Percentiles rank a stretch among this genome's conserved stretches.
Conservation (phyloP, 1,284 basidiomycete species). For the Puccinia hordei region DNA sequence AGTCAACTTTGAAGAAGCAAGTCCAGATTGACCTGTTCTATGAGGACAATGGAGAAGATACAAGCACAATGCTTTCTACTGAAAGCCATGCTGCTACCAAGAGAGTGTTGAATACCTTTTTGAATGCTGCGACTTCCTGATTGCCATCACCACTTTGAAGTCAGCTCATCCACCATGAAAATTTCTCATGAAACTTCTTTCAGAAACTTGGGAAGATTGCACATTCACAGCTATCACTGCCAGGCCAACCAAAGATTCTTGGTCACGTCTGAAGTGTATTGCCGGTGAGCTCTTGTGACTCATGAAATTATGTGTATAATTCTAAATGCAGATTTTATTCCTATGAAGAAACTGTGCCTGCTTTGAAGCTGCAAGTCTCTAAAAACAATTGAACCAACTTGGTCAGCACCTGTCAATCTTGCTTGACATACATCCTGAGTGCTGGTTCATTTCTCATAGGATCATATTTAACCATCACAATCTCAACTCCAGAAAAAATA, state of each 20-base stretch:
- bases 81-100: background rate
- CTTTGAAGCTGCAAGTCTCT: background rate
- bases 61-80: background rate
- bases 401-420: background rate
- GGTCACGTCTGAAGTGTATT: background rate
- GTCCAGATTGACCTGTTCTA: too few species aligned
- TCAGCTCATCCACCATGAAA: background rate
- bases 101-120: too few species aligned
- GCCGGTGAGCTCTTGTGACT: background rate
- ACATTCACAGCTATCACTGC: background rate
- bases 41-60: background rate
- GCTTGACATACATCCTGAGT: background rate
- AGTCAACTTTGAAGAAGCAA: background rate
- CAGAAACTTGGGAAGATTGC: background rate
- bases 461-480: too few species aligned
- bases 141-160: background rate
- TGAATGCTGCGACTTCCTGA: background rate
- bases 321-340: background rate
- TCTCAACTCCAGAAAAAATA: conserved; percentile 69
- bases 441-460: too few species aligned
- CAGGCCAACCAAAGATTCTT: background rate
- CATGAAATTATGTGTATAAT: background rate
- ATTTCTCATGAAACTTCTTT: background rate
- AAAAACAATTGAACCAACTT: background rate
- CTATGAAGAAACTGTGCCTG: background rate